Conservation (phyloP, 108 stramenopile species). For the Pseudonitzschia multiseries region DNA sequence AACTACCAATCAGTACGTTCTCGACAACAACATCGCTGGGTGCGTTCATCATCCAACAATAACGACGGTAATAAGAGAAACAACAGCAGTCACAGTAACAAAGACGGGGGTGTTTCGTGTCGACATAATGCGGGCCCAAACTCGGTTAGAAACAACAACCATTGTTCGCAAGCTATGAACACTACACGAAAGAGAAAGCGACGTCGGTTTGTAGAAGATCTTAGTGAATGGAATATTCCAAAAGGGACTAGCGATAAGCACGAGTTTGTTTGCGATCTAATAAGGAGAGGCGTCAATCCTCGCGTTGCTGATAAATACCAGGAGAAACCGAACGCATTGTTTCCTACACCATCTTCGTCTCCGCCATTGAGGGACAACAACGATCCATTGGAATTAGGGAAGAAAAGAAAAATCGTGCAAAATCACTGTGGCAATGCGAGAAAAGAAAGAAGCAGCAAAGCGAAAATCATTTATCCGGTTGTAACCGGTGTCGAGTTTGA, state of each 20-base stretch:
- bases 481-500: conserved; percentile 27
- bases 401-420: background rate
- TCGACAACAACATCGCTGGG: too few relatives aligned
- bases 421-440: background rate
- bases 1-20: too few relatives aligned
- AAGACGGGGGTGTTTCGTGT: too few relatives aligned
- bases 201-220: background rate
- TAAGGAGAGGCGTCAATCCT: background rate
- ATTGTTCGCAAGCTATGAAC: too few relatives aligned
- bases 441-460: background rate
- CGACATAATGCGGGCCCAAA: too few relatives aligned
- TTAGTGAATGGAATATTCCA: background rate
- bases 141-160: too few relatives aligned
- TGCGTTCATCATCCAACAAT: too few relatives aligned
- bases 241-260: background rate
- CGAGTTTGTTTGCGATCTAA: background rate
- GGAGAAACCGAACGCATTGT: background rate
- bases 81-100: too few relatives aligned
- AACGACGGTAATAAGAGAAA: too few relatives aligned
- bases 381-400: background rate
- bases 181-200: background rate
- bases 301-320: background rate
- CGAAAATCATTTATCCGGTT: background rate
- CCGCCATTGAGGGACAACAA: background rate
- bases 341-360: background rate